Percentiles rank a stretch among this genome's conserved stretches.
Evolutionary conservation across 192 early-diverging fungal species (phyloP).

Genomic region (Gaertneriomyces semiglobifer): DNA sequence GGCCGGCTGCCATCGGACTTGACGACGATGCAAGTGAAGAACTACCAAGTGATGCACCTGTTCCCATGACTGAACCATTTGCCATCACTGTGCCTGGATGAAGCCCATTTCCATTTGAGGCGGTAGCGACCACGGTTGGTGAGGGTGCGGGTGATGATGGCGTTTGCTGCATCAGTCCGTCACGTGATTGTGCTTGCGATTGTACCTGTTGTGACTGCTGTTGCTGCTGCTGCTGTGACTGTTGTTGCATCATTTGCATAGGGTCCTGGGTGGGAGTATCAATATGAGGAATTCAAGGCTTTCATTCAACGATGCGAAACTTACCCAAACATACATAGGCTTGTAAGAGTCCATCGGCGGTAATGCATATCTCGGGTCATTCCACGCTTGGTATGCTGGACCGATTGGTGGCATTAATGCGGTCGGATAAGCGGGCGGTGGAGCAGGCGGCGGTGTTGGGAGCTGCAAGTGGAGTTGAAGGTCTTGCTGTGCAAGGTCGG

Average conservation of each 20-base stretch:
- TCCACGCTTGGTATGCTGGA: slow-evolving; percentile 30
- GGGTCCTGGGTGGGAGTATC: too few relatives aligned
- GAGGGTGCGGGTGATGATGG: too few relatives aligned
- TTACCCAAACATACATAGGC: slow-evolving; percentile 4
- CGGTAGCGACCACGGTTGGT: too few relatives aligned
- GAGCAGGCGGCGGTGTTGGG: slow-evolving; percentile 14
- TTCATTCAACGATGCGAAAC: too few relatives aligned
- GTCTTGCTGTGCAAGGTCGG: too few relatives aligned
- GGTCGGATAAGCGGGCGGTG: slow-evolving; percentile 24
- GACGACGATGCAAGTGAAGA: not conserved
- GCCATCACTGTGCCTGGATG: too few relatives aligned
- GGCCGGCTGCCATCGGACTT: not conserved
- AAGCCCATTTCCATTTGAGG: too few relatives aligned
- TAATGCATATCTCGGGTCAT: slow-evolving; percentile 35
- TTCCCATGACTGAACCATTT: too few relatives aligned
- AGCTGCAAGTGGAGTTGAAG: not conserved
- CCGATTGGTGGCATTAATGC: slow-evolving; percentile 24
- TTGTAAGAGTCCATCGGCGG: slow-evolving; percentile 15
- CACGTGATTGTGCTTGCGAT: too few relatives aligned
- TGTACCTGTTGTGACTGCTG: slow-evolving; percentile 9
- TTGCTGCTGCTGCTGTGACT: slow-evolving; percentile 18
- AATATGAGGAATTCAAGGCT: too few relatives aligned
- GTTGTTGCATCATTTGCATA: slow-evolving; percentile 4
- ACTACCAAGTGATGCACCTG: too few relatives aligned
- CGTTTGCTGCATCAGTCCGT: too few relatives aligned